phyloP scores from a whole-genome alignment of 768 basidiomycete species.

The Hebeloma cylindrosporum region DNA sequence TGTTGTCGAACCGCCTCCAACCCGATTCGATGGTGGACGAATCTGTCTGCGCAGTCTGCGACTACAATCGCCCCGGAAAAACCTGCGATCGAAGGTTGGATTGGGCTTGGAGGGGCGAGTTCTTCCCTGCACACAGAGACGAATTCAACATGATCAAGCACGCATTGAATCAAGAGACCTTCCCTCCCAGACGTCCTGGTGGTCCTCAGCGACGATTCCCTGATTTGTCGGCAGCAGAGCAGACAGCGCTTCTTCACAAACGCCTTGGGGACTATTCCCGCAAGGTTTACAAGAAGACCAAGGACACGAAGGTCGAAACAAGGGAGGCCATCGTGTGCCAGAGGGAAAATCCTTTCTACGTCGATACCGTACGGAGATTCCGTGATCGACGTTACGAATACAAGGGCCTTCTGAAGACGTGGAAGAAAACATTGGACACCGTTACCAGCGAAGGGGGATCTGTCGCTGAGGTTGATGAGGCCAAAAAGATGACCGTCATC shows the following conservation, averaged over 20 bases:
- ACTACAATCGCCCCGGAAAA: slow-evolving; percentile 96
- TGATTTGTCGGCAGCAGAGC: slow-evolving; percentile 82
- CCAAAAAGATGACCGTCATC: slow-evolving; percentile 97
- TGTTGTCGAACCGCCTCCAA: slow-evolving; percentile 98
- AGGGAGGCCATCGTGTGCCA: slow-evolving; percentile 97
- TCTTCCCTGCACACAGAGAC: slow-evolving; percentile 94
- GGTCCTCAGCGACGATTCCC: slow-evolving; percentile 76
- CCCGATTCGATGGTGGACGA: slow-evolving; percentile 98
- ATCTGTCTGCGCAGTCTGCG: slow-evolving; percentile 95
- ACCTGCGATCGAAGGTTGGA: slow-evolving; percentile 89
- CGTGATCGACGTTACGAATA: slow-evolving; percentile 98
- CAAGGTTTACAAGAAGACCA: slow-evolving; percentile 98
- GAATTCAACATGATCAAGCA: slow-evolving; percentile 99
- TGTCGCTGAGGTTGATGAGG: slow-evolving; percentile 89
- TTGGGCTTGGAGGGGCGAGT: slow-evolving; percentile 99
- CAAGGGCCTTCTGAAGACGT: slow-evolving; percentile 96
- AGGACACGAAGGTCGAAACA: slow-evolving; percentile 93
- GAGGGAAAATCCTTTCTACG: slow-evolving; percentile 97
- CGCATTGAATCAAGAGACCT: slow-evolving; percentile 91
- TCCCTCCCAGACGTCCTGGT: slow-evolving; percentile 78
- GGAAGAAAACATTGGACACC: slow-evolving; percentile 96
- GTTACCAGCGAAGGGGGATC: slow-evolving; percentile 65
- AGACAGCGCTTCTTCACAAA: slow-evolving; percentile 91
- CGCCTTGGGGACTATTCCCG: slow-evolving; percentile 97
- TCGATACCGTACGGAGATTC: slow-evolving; percentile 96